These are phyloP conservation scores for Lathyrus oleraceus DNA, from an alignment of 306 rosid genomes.

Conservation along the genomic window DNA sequence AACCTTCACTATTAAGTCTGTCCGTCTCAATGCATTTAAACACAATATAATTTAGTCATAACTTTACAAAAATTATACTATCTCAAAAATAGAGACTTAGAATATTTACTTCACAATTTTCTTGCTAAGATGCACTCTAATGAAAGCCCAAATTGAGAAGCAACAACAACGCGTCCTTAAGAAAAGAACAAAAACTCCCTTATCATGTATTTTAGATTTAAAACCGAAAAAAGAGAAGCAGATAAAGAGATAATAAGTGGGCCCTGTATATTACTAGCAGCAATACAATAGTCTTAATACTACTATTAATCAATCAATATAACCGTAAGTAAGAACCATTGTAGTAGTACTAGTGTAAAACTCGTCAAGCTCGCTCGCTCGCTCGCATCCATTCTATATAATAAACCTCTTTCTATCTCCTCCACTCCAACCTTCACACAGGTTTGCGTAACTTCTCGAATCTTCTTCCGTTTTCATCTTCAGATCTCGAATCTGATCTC, in stretches of 20 bases:
- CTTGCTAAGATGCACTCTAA: too few species aligned
- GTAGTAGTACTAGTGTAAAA: background rate
- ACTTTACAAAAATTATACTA: too few species aligned
- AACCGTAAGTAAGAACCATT: background rate
- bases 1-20: too few species aligned
- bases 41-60: too few species aligned
- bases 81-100: too few species aligned
- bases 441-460: slow-evolving; percentile 25
- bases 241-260: background rate
- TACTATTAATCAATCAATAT: too few species aligned
- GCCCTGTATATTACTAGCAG: background rate
- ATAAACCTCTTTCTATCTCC: background rate
- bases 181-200: background rate
- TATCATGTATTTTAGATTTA: too few species aligned
- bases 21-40: too few species aligned
- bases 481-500: slow-evolving; percentile 16
- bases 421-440: background rate
- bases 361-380: slow-evolving; percentile 2
- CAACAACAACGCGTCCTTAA: too few species aligned
- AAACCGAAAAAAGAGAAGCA: background rate
- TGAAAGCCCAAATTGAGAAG: too few species aligned
- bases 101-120: too few species aligned
- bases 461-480: slow-evolving; percentile 11
- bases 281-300: background rate
- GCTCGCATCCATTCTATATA: slow-evolving; percentile 6